A percentile compares a stretch with the other conserved stretches of the same genome.
phyloP scores from a whole-genome alignment of 305 asterid genomes.

The Plantago coronopus region DNA sequence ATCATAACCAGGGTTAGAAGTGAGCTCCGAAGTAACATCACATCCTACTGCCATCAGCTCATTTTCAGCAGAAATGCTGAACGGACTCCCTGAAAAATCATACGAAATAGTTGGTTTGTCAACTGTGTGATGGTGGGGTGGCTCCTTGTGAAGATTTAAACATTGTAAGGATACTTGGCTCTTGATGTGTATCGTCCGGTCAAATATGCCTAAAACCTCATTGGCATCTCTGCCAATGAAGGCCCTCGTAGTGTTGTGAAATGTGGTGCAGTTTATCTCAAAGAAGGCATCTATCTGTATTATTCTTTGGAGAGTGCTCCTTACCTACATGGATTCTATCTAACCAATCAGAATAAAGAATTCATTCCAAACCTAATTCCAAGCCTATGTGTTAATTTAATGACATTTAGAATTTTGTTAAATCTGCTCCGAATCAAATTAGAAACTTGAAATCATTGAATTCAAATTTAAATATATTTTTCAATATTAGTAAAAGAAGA shows the following conservation, averaged over 20 bases:
- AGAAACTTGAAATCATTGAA: no score
- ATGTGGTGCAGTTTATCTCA: slow-evolving; percentile 23
- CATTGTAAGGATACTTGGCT: slow-evolving; percentile 19
- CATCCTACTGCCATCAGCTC: slow-evolving; percentile 33
- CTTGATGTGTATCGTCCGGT: slow-evolving; percentile 25
- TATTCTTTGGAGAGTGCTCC: no score
- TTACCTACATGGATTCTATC: no score
- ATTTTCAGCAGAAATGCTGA: slow-evolving; percentile 25
- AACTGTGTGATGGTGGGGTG: background rate
- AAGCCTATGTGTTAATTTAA: no score
- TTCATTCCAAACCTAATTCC: no score
- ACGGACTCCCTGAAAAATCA: slow-evolving; percentile 15
- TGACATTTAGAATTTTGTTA: no score
- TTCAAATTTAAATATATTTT: no score
- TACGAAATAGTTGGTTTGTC: background rate
- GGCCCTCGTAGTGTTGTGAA: slow-evolving; percentile 29
- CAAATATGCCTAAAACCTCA: slow-evolving; percentile 23
- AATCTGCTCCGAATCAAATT: no score
- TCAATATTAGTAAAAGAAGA: no score
- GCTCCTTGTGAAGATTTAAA: background rate
- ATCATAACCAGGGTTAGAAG: background rate
- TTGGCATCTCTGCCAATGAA: slow-evolving; percentile 10
- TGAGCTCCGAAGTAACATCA: background rate
- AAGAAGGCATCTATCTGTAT: slow-evolving; percentile 25
- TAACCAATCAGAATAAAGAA: no score